These are phyloP conservation scores for Phytophthora pistaciae DNA, from an alignment of 352 stramenopile genomes.

Conservation along the genomic window DNA sequence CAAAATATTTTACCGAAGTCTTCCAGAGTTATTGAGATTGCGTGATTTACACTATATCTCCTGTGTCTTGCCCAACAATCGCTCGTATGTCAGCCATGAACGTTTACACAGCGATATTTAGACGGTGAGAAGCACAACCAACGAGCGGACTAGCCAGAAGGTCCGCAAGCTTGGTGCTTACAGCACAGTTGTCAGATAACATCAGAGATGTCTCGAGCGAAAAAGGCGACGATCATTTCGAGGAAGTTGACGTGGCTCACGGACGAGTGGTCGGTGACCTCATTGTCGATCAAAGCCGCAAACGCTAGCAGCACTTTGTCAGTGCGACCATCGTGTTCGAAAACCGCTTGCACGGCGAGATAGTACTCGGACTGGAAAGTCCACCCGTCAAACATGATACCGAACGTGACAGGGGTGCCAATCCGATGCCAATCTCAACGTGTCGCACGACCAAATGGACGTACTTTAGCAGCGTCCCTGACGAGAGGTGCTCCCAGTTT, in stretches of 20 bases:
- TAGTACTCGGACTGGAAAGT: background rate
- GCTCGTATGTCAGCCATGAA: background rate
- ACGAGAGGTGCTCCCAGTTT: background rate
- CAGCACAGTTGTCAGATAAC: constrained; percentile 6
- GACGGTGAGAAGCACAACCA: constrained; percentile 7
- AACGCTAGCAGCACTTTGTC: too few relatives aligned
- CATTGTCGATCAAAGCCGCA: too few relatives aligned
- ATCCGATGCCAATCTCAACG: constrained; percentile 1
- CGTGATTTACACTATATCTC: background rate
- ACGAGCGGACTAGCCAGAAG: background rate
- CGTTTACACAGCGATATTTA: background rate
- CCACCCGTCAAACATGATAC: too few relatives aligned
- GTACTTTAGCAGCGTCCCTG: constrained; percentile 4
- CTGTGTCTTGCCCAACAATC: background rate
- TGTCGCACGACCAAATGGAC: background rate
- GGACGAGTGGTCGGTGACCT: background rate
- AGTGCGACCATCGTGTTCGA: constrained; percentile 2
- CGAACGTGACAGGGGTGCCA: too few relatives aligned
- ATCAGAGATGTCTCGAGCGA: background rate
- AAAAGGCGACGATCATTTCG: background rate
- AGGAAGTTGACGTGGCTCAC: constrained; percentile 12
- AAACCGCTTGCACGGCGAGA: constrained; percentile 4
- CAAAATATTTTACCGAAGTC: background rate
- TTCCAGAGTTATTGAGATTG: background rate
- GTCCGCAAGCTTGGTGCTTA: constrained; percentile 8